Evolutionary conservation across 805 yeast genomes (phyloP).

Genomic region (Candida xyloterini): DNA sequence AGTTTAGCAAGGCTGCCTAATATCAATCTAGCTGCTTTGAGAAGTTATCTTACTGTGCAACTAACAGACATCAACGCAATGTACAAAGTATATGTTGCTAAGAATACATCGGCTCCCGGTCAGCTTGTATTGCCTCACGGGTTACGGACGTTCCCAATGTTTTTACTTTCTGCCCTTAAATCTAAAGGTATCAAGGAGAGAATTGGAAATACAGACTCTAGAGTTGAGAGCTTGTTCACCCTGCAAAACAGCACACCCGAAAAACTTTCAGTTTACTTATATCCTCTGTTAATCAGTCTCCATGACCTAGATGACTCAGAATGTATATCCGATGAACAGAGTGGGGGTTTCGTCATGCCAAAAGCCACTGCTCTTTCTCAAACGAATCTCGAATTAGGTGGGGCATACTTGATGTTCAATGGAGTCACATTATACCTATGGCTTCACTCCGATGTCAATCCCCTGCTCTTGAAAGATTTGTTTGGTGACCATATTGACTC

Average conservation of each 20-base stretch:
- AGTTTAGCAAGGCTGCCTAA: constrained; percentile 38
- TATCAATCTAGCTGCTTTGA: constrained; percentile 36
- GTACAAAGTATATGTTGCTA: constrained; percentile 48
- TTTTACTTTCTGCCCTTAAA: constrained; percentile 67
- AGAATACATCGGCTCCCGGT: constrained; percentile 44
- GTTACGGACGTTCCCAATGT: constrained; percentile 65
- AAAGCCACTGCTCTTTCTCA: constrained; percentile 43
- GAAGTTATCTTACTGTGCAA: constrained; percentile 35
- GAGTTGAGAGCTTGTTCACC: constrained; percentile 52
- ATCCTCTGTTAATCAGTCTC: constrained; percentile 75
- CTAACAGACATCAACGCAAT: constrained; percentile 55
- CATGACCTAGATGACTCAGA: constrained; percentile 64
- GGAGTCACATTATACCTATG: constrained; percentile 60
- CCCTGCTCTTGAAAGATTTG: constrained; percentile 65
- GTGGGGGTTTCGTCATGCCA: constrained; percentile 48
- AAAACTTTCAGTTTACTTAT: constrained; percentile 59
- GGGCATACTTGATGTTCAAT: constrained; percentile 75
- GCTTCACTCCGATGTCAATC: constrained; percentile 68
- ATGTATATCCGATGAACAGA: constrained; percentile 43
- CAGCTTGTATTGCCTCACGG: constrained; percentile 82
- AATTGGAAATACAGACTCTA: constrained; percentile 55
- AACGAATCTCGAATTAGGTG: constrained; percentile 51
- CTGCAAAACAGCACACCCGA: constrained; percentile 55
- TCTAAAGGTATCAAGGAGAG: constrained; percentile 55
- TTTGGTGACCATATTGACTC: constrained; percentile 56